A percentile compares a stretch with the other conserved stretches of the same genome.
phyloP scores from a whole-genome alignment of 1,139 yeast species.

The Meyerozyma athensensis region DNA sequence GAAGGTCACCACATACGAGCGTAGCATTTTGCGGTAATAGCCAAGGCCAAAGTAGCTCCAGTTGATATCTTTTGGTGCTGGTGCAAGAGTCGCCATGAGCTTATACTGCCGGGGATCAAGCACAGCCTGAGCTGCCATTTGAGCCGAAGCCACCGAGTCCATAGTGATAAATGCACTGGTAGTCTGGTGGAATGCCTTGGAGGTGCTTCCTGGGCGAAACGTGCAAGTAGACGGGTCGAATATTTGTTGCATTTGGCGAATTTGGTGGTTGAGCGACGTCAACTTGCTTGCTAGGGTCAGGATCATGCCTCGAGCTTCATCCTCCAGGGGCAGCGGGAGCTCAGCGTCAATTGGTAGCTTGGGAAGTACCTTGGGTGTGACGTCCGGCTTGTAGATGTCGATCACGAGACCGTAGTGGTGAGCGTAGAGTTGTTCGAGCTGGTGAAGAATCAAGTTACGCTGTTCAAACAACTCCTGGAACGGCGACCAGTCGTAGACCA shows the following conservation, averaged over 20 bases:
- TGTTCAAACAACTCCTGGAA: constrained; percentile 37
- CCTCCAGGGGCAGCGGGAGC: background rate
- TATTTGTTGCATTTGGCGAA: constrained; percentile 25
- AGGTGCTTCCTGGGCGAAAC: background rate
- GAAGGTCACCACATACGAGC: constrained; percentile 60
- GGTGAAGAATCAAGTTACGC: constrained; percentile 28
- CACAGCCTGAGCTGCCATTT: constrained; percentile 85
- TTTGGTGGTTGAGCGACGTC: constrained; percentile 23
- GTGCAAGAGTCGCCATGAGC: constrained; percentile 70
- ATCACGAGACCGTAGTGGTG: constrained; percentile 41
- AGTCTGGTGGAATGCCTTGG: constrained; percentile 13
- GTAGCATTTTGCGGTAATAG: constrained; percentile 48
- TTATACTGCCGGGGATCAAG: constrained; percentile 75
- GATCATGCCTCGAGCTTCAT: background rate
- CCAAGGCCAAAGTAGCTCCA: constrained; percentile 74
- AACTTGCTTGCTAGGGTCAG: constrained; percentile 19
- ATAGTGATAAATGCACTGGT: constrained; percentile 73
- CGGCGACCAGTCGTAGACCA: constrained; percentile 53
- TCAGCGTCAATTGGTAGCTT: constrained; percentile 1
- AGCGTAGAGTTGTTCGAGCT: constrained; percentile 45
- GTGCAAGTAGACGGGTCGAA: constrained; percentile 25
- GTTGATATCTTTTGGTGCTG: constrained; percentile 81
- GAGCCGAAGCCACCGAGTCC: constrained; percentile 84
- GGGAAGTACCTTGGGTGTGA: constrained; percentile 13
- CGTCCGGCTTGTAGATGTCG: constrained; percentile 26